Evolutionary conservation across 2,329 filamentous ascomycete species (phyloP), one percentile per base, ranked within the genome.

Genomic region (Ophiostoma sp.): DNA sequence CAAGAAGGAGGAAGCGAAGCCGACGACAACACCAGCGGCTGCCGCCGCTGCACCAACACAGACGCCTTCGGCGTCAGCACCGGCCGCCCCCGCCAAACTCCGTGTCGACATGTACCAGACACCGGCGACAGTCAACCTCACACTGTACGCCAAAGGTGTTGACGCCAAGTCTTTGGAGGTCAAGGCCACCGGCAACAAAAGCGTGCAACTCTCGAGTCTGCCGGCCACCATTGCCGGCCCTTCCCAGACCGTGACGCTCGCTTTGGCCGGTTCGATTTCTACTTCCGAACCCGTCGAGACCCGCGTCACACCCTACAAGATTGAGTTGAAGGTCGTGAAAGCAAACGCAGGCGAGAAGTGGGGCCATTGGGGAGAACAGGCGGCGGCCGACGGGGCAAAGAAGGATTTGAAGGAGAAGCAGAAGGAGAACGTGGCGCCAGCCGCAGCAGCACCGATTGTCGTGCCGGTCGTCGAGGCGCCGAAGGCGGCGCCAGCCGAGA

Each of bases 41-140:
- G 33, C 72, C 2, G 12, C 28, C 12, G 15, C 12, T 5, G 33
- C 12, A 59, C 59, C 19, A 36, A 1, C 48, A 36, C 3, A 39
- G 11, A 31, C 72, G n/a, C 1, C 22, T 31, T 0, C 72, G 25
- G 1, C 68, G 33, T 12, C 74, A 6, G 74, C 76, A 77, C 31
- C 76, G 77, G 33, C 69, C n/a, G 15, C 52, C 39, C 3, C 75
- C 1, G 76, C 79, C 74, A 78, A 82, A 28, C 80, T 84, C 28
- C 81, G 82, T 31, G 79, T 79, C 19, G 82, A 82, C 72, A 84
- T 82, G 75, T 85, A 85, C 75, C 84, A 85, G 78, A 81, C 78
- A 1, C 77, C 80, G n/a, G 77, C 77, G 12, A 79, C 75, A 0
- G 75, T 84, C 50, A 83, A 80, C 2, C 76, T 83, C 17, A 79